A percentile compares a stretch with the other conserved stretches of the same genome.
phyloP scores from a whole-genome alignment of 179 eudicot species.

The Nepenthes alata region DNA sequence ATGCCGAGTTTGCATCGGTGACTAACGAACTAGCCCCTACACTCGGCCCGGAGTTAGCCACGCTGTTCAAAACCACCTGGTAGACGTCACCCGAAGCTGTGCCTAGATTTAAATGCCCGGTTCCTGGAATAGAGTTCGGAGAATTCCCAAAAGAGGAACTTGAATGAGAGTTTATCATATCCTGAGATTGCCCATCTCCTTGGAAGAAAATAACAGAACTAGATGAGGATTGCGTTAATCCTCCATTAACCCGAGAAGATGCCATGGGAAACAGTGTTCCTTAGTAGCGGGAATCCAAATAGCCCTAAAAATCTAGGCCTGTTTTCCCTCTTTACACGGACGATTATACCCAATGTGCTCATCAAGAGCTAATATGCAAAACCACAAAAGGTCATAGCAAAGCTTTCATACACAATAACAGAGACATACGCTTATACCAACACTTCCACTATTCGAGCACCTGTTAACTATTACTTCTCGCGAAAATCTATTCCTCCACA shows the following conservation, averaged over 20 bases:
- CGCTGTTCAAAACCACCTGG: conserved; percentile 43
- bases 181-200: conserved; percentile 60
- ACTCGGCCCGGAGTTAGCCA: conserved; percentile 69
- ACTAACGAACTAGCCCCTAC: conserved; percentile 89
- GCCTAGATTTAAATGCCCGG: conserved; percentile 40
- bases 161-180: conserved; percentile 57
- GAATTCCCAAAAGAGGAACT: conserved; percentile 65
- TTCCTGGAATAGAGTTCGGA: conserved; percentile 49
- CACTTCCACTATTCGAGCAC: conserved; percentile 9
- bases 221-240: conserved; percentile 59
- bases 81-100: conserved; percentile 59
- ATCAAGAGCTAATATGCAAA: conserved; percentile 11
- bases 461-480: conserved; percentile 15
- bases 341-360: conserved; percentile 13
- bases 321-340: conserved; percentile 17
- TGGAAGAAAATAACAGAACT: conserved; percentile 80
- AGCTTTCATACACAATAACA: conserved; percentile 11
- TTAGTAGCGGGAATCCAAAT: conserved; percentile 49
- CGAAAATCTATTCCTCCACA: conserved; percentile 17
- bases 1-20: conserved; percentile 85
- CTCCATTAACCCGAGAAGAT: conserved; percentile 66
- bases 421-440: conserved; percentile 8
- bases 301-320: conserved; percentile 40
- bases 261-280: conserved; percentile 50
- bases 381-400: conserved; percentile 12